phyloP scores from a whole-genome alignment of 2,329 filamentous ascomycete genomes.

The Neofusicoccum parvum region DNA sequence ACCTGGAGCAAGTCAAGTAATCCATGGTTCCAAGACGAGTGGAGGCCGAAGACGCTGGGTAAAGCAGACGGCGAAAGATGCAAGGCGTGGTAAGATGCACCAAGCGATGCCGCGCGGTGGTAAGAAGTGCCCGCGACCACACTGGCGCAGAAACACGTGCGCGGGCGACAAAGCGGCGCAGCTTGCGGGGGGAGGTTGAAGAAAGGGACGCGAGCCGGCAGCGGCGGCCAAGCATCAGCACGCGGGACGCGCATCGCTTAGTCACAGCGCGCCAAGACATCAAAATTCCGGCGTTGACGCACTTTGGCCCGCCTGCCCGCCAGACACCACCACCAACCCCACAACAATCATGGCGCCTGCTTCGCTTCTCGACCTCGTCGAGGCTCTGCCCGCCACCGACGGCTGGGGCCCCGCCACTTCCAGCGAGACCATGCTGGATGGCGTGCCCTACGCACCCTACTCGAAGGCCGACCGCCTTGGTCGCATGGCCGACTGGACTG shows the following conservation, averaged over 20 bases:
- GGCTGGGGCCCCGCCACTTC: conserved; percentile 83
- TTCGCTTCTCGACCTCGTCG: conserved; percentile 52
- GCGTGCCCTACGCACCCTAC: conserved; percentile 96
- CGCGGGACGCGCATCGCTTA: conserved; percentile 11
- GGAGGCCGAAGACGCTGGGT: background rate
- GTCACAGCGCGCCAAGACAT: conserved; percentile 21
- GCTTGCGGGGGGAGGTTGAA: background rate
- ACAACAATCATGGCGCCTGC: conserved; percentile 46
- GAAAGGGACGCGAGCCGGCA: background rate
- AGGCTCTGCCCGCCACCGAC: conserved; percentile 47
- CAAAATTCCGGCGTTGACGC: conserved; percentile 21
- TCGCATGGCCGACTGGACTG: conserved; percentile 99
- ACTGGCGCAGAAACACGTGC: background rate
- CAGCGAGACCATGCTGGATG: conserved; percentile 84
- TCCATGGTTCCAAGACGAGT: background rate
- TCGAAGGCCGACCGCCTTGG: conserved; percentile 98
- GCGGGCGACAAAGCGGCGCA: background rate
- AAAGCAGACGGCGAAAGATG: background rate
- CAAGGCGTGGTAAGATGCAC: background rate
- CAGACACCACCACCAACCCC: conserved; percentile 9
- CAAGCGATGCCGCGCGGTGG: no score
- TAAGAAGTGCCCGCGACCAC: background rate
- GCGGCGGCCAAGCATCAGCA: background rate
- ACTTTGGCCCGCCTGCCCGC: background rate
- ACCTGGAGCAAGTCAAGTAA: background rate